Evolutionary conservation across 1,284 basidiomycete genomes (phyloP).

Genomic region (Thecaphora thlaspeos): DNA sequence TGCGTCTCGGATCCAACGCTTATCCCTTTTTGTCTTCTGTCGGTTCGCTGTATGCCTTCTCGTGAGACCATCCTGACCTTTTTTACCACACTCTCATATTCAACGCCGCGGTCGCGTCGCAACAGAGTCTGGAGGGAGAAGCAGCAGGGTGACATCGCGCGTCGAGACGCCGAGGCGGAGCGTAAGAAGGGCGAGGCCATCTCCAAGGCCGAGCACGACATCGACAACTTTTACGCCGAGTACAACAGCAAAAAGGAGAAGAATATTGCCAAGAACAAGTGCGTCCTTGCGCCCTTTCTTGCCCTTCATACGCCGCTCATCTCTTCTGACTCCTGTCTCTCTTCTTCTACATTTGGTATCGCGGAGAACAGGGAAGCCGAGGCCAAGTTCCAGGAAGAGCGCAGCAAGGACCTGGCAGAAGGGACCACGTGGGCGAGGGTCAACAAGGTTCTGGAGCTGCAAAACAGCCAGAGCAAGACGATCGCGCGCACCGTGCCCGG

Average conservation of each 20-base stretch:
- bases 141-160: slow-evolving; percentile 80
- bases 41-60: no score
- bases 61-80: no score
- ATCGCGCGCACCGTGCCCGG: slow-evolving; percentile 81
- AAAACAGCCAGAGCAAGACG: slow-evolving; percentile 95
- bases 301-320: background rate
- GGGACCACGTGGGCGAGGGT: slow-evolving; percentile 98
- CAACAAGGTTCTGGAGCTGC: slow-evolving; percentile 78
- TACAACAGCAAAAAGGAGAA: slow-evolving; percentile 89
- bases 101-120: no score
- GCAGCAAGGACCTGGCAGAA: slow-evolving; percentile 75
- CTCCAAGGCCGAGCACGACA: slow-evolving; percentile 82
- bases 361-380: slow-evolving; percentile 92
- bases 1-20: no score
- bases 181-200: slow-evolving; percentile 81
- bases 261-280: slow-evolving; percentile 95
- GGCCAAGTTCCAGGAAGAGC: slow-evolving; percentile 71
- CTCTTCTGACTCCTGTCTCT: background rate
- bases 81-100: no score
- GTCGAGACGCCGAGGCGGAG: slow-evolving; percentile 75
- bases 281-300: slow-evolving; percentile 53
- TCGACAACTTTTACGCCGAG: slow-evolving; percentile 94
- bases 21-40: no score
- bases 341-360: no score
- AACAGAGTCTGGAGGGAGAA: slow-evolving; percentile 82